Conservation (phyloP, 2,329 filamentous ascomycete species). For the Mariannaea elegans region DNA sequence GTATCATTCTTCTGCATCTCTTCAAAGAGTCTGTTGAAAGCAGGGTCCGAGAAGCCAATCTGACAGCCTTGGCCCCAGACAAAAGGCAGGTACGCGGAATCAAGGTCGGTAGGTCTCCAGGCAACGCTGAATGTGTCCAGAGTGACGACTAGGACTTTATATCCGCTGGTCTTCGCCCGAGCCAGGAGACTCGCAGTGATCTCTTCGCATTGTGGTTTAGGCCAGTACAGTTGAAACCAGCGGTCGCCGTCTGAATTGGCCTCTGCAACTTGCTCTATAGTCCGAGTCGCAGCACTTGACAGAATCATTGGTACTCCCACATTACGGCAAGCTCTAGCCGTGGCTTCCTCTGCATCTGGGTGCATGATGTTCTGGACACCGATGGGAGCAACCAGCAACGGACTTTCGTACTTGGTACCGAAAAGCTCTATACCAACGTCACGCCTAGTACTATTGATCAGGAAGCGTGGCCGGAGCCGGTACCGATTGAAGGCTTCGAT, state of each 20-base stretch:
- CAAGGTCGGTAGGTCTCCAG: constrained; percentile 75
- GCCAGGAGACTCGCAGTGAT: constrained; percentile 70
- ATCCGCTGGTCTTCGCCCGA: constrained; percentile 70
- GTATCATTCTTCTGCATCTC: constrained; percentile 31
- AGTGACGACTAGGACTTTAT: constrained; percentile 73
- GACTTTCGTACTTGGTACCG: constrained; percentile 53
- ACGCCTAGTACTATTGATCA: constrained; percentile 54
- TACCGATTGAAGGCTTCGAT: constrained; percentile 63
- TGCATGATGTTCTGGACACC: constrained; percentile 77
- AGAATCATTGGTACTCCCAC: constrained; percentile 72
- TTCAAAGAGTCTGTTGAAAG: constrained; percentile 54
- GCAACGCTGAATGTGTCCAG: constrained; percentile 75
- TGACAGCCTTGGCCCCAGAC: constrained; percentile 65
- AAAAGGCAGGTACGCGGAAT: constrained; percentile 69
- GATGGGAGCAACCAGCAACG: constrained; percentile 70
- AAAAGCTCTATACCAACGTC: constrained; percentile 63
- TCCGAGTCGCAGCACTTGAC: constrained; percentile 69
- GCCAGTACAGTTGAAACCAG: constrained; percentile 82
- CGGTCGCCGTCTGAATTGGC: constrained; percentile 65
- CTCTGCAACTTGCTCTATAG: constrained; percentile 72
- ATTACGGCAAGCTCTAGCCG: constrained; percentile 68
- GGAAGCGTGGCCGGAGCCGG: constrained; percentile 62
- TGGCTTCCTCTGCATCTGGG: constrained; percentile 68
- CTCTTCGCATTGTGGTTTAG: constrained; percentile 64
- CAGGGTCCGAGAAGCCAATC: constrained; percentile 73